Evolutionary conservation across 306 rosid species (phyloP), one percentile per base, ranked within the genome.

Genomic region (Pyrus communis): DNA sequence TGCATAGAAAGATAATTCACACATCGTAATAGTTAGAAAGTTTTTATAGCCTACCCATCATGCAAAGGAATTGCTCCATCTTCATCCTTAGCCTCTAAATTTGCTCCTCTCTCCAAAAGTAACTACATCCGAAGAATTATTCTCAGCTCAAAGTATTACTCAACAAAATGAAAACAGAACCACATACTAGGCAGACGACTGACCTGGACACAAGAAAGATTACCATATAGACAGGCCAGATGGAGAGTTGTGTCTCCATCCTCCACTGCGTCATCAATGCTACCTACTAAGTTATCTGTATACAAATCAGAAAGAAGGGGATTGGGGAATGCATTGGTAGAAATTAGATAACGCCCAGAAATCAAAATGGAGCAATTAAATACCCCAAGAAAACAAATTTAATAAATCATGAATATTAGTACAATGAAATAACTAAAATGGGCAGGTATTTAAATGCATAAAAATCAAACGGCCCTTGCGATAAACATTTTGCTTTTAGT

Each of bases 181-280:
- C 22, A 4, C 52, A 63, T 59, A 63, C 51, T 23, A 38, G n/a
- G 27, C 59, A 55, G 11, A 73, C 67, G 5, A 55, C 45, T 40
- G 45, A 95, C 99, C 96, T 79, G 92, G 31, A 83, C 98, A 63
- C 97, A 92, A 9, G 83, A 40, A 14, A 85, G 74, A 83, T 89
- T 90, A 70, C 98, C 97, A 80, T 95, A 95, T 72, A 95, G 90
- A 78, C 98, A 95, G 43, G 93, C 78, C 78, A 95, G 88, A 82
- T 95, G 98, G 43, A 95, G 90, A 82, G 92, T 93, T 1, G 90
- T 84, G 77, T 95, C 98, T 71, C 98, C 98, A 86, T 95, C 98
- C 86, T 95, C 97, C 61, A 92, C 89, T 2, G 98, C 90, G 58
- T 95, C 93, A 75, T 95, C 91, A 61, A 95, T 83, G 80, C 91